Base-by-base conservation (phyloP, 495 filamentous ascomycete genomes). In the Trichoderma orchidacearum region DNA sequence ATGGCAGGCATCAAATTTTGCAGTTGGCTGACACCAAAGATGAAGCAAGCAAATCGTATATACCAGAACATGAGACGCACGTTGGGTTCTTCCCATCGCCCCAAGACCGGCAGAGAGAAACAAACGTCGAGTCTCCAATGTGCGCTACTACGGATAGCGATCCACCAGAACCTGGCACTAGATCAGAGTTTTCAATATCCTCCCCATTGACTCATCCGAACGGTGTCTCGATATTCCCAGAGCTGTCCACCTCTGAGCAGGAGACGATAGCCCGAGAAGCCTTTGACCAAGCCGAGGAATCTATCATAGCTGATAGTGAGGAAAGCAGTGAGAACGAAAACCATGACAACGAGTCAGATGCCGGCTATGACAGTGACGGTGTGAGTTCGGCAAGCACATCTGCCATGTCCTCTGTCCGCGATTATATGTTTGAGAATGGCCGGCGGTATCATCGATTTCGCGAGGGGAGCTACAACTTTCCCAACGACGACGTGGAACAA, bases 391-490 rank as follows among this genome's bases (percentile, higher is more conserved):
- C 68, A 11, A 74, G 72, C 29, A 76, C 79, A 3, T 79, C 78
- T 2, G 50, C 84, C 21, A 66, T 72, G 5, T 76, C 75, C 12
- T 76, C 70, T 18, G 66, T 84, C 18, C 70, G 72, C 54, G 70
- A 84, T 56, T 85, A 78, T 59, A 65, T 71, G 28, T 78, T 72
- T 56, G 83, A 88, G 62, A 87, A 81, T 60, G 76, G 76, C 17
- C 68, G 79, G 36, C 70, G 78, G 17, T 82, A 82, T 59, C 76
- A 81, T 58, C 70, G 70, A 45, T 80, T 76, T 59, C 70, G 71
- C 32, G 72, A 76, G 56, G 79, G 83, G 17, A 64, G 76, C 34
- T 78, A 81, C 58, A 58, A 69, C 18, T 65, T 80, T 57, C 77
- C 77, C 25, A 76, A 78, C 57, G 75, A 77, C 59, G 72, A 78